A percentile compares a stretch with the other conserved stretches of the same genome.
Conservation (phyloP, 352 stramenopile genomes). For the Thalassiosira livingstoniorum region DNA sequence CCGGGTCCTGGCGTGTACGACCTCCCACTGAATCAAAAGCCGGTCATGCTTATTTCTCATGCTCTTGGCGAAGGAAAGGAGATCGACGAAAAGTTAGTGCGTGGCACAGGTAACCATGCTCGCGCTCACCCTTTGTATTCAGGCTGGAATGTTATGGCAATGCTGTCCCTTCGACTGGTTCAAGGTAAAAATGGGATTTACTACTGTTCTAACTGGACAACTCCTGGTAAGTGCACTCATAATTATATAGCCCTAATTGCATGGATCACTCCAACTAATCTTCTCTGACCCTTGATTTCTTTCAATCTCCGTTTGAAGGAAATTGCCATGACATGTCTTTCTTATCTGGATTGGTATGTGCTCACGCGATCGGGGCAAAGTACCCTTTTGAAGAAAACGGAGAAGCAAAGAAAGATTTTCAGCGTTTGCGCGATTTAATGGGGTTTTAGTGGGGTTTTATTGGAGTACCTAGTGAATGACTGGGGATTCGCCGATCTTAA, state of each 20-base stretch:
- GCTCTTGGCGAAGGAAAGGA: constrained; percentile 67
- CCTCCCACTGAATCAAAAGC: constrained; percentile 68
- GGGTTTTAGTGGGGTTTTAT: constrained; percentile 55
- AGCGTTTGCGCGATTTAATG: constrained; percentile 70
- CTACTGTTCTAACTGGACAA: constrained; percentile 74
- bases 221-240: too few relatives aligned
- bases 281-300: too few relatives aligned
- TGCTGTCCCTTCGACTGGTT: constrained; percentile 64
- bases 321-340: constrained; percentile 78
- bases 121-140: constrained; percentile 69
- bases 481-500: neutral
- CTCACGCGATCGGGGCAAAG: constrained; percentile 60
- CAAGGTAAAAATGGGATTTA: constrained; percentile 67
- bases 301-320: too few relatives aligned
- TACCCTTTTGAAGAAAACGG: constrained; percentile 66
- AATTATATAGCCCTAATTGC: too few relatives aligned
- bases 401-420: constrained; percentile 71
- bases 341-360: constrained; percentile 66
- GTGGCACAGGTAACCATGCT: constrained; percentile 67
- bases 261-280: too few relatives aligned
- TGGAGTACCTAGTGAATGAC: too few relatives aligned
- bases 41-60: constrained; percentile 75
- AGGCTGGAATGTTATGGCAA: constrained; percentile 72
- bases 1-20: constrained; percentile 67
- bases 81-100: constrained; percentile 57